These are phyloP conservation scores for Irpex lacteus DNA, from an alignment of 1,284 basidiomycete genomes.

Conservation along the genomic window DNA sequence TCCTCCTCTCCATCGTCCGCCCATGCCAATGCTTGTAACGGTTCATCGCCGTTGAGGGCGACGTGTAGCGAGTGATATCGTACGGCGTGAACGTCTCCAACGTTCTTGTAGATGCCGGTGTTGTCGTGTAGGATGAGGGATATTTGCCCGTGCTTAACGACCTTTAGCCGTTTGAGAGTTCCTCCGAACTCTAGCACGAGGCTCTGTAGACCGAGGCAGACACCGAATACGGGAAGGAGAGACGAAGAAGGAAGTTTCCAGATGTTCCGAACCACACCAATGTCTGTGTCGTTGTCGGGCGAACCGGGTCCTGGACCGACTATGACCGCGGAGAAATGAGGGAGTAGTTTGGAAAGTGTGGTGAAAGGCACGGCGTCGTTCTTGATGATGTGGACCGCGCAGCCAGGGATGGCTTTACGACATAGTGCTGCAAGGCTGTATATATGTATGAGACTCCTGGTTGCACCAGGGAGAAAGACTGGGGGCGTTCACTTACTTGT, in stretches of 20 bases:
- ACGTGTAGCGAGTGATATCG: slow-evolving; percentile 84
- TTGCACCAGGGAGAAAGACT: background rate
- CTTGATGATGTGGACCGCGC: slow-evolving; percentile 64
- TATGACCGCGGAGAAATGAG: slow-evolving; percentile 64
- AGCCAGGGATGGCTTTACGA: slow-evolving; percentile 54
- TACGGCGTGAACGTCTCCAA: slow-evolving; percentile 67
- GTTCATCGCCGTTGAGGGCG: slow-evolving; percentile 38
- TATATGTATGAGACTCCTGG: slow-evolving; percentile 2
- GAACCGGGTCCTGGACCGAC: slow-evolving; percentile 83
- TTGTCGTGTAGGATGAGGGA: slow-evolving; percentile 60
- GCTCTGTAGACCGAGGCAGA: slow-evolving; percentile 93
- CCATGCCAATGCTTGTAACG: slow-evolving; percentile 66
- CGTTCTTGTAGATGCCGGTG: slow-evolving; percentile 60
- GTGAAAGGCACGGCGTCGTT: slow-evolving; percentile 59
- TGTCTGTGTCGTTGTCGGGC: slow-evolving; percentile 57
- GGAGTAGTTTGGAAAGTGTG: slow-evolving; percentile 49
- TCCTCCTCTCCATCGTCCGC: slow-evolving; percentile 56
- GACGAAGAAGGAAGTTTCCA: slow-evolving; percentile 56
- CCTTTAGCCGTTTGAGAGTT: slow-evolving; percentile 42
- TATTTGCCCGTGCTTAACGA: slow-evolving; percentile 83
- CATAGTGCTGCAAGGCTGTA: slow-evolving; percentile 63
- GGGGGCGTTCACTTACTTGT: slow-evolving; percentile 59
- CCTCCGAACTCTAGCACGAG: slow-evolving; percentile 81
- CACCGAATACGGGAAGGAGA: slow-evolving; percentile 77
- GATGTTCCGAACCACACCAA: slow-evolving; percentile 64